Base-by-base conservation (phyloP, 495 filamentous ascomycete species). In the Xylaria intraflava region DNA sequence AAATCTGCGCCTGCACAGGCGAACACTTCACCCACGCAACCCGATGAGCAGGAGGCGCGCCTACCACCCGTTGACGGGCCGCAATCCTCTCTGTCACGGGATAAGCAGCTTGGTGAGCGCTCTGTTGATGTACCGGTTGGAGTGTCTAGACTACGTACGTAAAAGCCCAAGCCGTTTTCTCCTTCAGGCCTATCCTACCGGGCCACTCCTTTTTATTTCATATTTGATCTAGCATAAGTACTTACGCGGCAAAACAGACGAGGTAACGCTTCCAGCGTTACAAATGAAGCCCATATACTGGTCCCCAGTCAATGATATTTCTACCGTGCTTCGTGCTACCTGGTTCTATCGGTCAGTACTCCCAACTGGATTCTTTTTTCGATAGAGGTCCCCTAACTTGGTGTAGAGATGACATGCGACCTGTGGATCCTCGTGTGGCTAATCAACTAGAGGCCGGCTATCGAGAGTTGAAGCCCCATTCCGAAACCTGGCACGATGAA, bases 231-330 rank as follows among this genome's bases (percentile, higher is more conserved):
- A 35, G 1, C 8, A 33, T 11, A 46, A 17, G 5, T 46, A 31
- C 46, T 56, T 6, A 56, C 20, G 20, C 30, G 11, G 9, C 19
- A 11, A 36, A 14, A 39, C 23, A 56, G 53, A 80, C 51, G 71
- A 76, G 58, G 78, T 83, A 4, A 68, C 78, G 26, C 62, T 84
- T n/a, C 78, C 75, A 12, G 65, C 70, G 6, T 67, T 85, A 10
- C 69, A 88, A 70, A 96, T 98, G 90, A 86, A 91, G 65, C 93
- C 93, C 0, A 96, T 97, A 36, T 98, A 98, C 61, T 98, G 93
- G 93, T 90, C 84, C 30, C 92, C 93, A n/a, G 78, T 96, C 19
- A 88, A 95, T 57, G 93, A 98, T 62, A 79, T 95, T 14, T 85
- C 88, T 8, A 74, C 77, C 9, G 91, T 96, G 7, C 71, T 87